Base-by-base conservation (phyloP, 352 stramenopile genomes). In the Pilasporangium apinafurcum region DNA sequence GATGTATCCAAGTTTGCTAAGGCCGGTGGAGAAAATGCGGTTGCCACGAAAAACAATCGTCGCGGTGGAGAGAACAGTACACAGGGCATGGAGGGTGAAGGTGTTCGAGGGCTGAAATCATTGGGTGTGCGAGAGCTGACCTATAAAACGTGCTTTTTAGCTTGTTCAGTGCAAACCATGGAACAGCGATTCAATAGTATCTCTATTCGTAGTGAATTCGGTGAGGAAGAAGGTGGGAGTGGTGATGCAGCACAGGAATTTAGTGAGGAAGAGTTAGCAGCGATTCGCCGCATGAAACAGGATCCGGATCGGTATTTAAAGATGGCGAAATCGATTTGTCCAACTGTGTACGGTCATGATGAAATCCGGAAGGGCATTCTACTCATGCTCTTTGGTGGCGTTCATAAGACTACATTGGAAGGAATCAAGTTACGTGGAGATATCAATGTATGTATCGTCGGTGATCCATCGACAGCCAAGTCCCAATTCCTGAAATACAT, bases 401-500 rank as follows among this genome's bases (percentile, higher is more conserved):
- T 99, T 7, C 95, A 99, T 66, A 99, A 99, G 70, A 86, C 79
- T 24, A 99, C 96, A 24, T 48, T 74, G 3, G 96, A 99, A 51
- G 96, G 96, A 16, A 98, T 99, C 71, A 90, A 94, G 33, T 96
- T 99, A 40, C 92, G 96, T 29, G 96, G 97, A 10, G 97, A 99
- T 63, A 98, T 99, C 51, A 99, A 99, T 63, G 95, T 99, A 42
- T 98, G 91, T 56, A 94, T 99, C 32, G 98, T 99, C 57, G 97
- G 97, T 9, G 91, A 98, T 47, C 94, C 95, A 17, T 96, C 90
- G 56, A 97, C 98, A 8, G 97, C 97, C 38, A 99, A 99, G 66
- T 98, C 92, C 14, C 97, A 99, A 72, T 86, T 99, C 30, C 71
- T 99, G 37, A 99, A 99, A 65, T 98, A 99, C 68, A 97, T 99